Evolutionary conservation across 2,329 filamentous ascomycete species (phyloP).

Genomic region (Trichoderma polysporum): DNA sequence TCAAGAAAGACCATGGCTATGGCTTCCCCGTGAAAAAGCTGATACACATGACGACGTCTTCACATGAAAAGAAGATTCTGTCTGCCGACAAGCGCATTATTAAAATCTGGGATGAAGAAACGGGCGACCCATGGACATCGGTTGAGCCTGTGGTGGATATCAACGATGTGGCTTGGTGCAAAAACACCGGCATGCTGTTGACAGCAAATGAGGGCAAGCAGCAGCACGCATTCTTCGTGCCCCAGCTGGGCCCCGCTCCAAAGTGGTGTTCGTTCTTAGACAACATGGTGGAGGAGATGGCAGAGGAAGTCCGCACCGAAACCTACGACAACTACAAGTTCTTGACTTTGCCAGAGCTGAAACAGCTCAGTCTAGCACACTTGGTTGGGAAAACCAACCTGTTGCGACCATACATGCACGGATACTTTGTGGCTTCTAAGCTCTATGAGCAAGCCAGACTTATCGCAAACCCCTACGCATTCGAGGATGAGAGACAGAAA

Average conservation of each 20-base stretch:
- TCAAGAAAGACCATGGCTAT: conserved; percentile 95
- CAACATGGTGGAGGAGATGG: conserved; percentile 98
- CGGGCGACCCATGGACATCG: conserved; percentile 88
- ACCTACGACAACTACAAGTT: conserved; percentile 99
- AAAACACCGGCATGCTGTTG: conserved; percentile 88
- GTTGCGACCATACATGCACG: conserved; percentile 96
- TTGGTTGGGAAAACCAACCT: conserved; percentile 87
- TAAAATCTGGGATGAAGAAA: conserved; percentile 87
- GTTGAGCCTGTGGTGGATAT: conserved; percentile 94
- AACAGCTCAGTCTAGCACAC: conserved; percentile 81
- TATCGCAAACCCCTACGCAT: conserved; percentile 90
- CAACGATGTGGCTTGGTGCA: conserved; percentile 91
- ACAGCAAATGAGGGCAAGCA: conserved; percentile 96
- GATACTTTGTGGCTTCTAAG: conserved; percentile 94
- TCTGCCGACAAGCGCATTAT: conserved; percentile 94
- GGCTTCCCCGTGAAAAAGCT: conserved; percentile 89
- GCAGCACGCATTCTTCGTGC: conserved; percentile 93
- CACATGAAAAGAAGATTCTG: conserved; percentile 81
- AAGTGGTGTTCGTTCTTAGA: conserved; percentile 97
- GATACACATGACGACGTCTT: conserved; percentile 67
- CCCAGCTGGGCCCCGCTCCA: conserved; percentile 87
- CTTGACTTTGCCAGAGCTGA: conserved; percentile 82
- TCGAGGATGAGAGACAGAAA: conserved; percentile 89
- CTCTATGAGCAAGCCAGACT: conserved; percentile 92
- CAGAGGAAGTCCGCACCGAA: conserved; percentile 73